Conservation (phyloP, 352 stramenopile genomes). For the Thraustotheca clavata region DNA sequence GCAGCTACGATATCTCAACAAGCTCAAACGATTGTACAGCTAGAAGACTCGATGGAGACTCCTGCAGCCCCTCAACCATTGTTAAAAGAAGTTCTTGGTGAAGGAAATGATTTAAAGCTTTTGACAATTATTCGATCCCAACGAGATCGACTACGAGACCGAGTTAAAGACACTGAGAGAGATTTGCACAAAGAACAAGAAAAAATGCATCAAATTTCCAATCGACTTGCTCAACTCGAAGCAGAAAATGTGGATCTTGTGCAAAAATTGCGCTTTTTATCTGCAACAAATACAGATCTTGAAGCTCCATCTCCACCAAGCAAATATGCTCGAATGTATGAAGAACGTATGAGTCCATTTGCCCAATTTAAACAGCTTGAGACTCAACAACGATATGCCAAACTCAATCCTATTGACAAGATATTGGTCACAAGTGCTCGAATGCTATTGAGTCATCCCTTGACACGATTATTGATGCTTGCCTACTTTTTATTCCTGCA, state of each 20-base stretch:
- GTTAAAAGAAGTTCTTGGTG: slow-evolving; percentile 7
- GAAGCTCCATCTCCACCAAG: not conserved
- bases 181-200: not conserved
- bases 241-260: slow-evolving; percentile 88
- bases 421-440: slow-evolving; percentile 82
- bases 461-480: slow-evolving; percentile 76
- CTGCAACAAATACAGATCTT: slow-evolving; percentile 27
- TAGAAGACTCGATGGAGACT: slow-evolving; percentile 39
- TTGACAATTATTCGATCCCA: slow-evolving; percentile 75
- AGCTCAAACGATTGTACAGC: slow-evolving; percentile 15
- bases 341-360: slow-evolving; percentile 89
- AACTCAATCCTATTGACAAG: slow-evolving; percentile 87
- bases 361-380: slow-evolving; percentile 88
- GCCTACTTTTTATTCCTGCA: slow-evolving; percentile 81
- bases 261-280: slow-evolving; percentile 83
- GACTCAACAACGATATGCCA: slow-evolving; percentile 80
- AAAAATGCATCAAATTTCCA: slow-evolving; percentile 62
- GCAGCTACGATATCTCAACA: slow-evolving; percentile 10
- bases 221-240: slow-evolving; percentile 67
- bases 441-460: slow-evolving; percentile 70
- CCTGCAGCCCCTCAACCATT: slow-evolving; percentile 24
- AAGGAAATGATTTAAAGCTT: slow-evolving; percentile 58
- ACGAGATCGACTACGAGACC: slow-evolving; percentile 71
- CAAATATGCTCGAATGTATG: slow-evolving; percentile 51
- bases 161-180: slow-evolving; percentile 44